These are phyloP conservation scores for Pichiaceae sp. DNA, from an alignment of 1,139 yeast species.

Conservation along the genomic window DNA sequence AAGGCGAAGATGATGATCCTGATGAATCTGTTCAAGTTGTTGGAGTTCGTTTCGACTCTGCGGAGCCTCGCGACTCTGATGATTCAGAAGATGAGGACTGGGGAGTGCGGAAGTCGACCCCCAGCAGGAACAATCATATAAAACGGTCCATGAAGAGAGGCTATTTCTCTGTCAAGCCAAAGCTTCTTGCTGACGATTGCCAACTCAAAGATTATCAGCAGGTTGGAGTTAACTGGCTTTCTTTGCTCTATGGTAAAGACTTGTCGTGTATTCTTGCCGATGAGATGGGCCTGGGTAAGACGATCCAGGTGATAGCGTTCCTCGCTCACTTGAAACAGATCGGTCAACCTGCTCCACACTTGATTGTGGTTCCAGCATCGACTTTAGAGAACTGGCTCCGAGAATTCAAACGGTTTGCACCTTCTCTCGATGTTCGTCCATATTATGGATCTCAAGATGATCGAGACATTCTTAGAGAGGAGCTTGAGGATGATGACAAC, in stretches of 20 bases:
- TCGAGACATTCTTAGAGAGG: slow-evolving; percentile 75
- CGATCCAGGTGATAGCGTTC: slow-evolving; percentile 93
- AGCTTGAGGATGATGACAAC: slow-evolving; percentile 46
- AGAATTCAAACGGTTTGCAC: slow-evolving; percentile 87
- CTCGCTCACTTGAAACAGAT: slow-evolving; percentile 72
- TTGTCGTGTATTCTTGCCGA: slow-evolving; percentile 93
- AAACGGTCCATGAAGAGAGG: slow-evolving; percentile 10
- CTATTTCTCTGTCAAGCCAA: slow-evolving; percentile 69
- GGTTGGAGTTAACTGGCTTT: slow-evolving; percentile 92
- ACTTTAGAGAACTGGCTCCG: slow-evolving; percentile 96
- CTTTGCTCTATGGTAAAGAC: slow-evolving; percentile 64
- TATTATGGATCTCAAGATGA: slow-evolving; percentile 86
- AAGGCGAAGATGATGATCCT: slow-evolving; percentile 1
- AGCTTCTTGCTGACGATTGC: slow-evolving; percentile 50
- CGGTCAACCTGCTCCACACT: slow-evolving; percentile 59
- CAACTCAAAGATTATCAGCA: slow-evolving; percentile 83
- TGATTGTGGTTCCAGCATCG: slow-evolving; percentile 90
- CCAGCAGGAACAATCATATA: slow-evolving; percentile 5
- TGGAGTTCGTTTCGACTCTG: slow-evolving; percentile 4
- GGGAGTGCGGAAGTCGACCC: slow-evolving; percentile 5
- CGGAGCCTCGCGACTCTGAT: slow-evolving; percentile 6
- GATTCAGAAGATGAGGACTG: slow-evolving; percentile 13
- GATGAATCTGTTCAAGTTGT: slow-evolving; percentile 24
- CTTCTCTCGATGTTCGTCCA: slow-evolving; percentile 73
- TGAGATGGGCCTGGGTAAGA: slow-evolving; percentile 97